These are phyloP conservation scores for Penicillium italicum DNA, from an alignment of 2,329 filamentous ascomycete species.

Conservation along the genomic window DNA sequence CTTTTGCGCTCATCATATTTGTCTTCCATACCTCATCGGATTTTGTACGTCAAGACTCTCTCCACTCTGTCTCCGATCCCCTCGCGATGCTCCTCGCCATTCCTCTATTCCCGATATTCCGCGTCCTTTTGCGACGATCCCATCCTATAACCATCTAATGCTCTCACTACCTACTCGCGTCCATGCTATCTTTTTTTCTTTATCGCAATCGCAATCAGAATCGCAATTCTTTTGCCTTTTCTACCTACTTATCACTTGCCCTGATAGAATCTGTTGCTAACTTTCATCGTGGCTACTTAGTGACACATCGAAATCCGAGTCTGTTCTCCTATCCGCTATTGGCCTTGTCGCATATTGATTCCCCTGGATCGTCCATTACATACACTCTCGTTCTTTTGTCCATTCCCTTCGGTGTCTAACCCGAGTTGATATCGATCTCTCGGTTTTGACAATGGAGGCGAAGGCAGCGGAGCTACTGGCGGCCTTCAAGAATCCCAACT, in stretches of 20 bases:
- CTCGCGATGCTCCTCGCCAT: neutral
- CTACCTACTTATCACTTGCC: neutral
- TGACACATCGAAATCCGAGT: neutral
- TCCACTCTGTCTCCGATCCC: neutral
- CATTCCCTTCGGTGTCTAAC: constrained; percentile 17
- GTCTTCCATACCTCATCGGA: neutral
- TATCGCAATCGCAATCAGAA: neutral
- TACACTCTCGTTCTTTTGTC: constrained; percentile 13
- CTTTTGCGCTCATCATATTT: neutral
- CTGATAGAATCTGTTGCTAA: neutral
- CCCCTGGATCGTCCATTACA: constrained; percentile 1
- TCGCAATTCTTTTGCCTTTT: neutral
- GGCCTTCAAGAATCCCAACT: constrained; percentile 59
- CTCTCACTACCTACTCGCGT: neutral
- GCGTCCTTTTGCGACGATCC: neutral
- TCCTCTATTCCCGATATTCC: neutral
- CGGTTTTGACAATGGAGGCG: constrained; percentile 50
- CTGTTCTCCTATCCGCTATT: neutral
- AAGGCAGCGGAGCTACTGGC: constrained; percentile 54
- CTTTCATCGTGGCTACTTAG: neutral
- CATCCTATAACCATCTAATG: neutral
- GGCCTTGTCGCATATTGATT: neutral
- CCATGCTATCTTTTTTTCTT: neutral
- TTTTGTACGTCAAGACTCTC: neutral
- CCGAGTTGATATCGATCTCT: constrained; percentile 6